Conservation (phyloP, 1,284 basidiomycete genomes). For the Retiboletus flavoniger region DNA sequence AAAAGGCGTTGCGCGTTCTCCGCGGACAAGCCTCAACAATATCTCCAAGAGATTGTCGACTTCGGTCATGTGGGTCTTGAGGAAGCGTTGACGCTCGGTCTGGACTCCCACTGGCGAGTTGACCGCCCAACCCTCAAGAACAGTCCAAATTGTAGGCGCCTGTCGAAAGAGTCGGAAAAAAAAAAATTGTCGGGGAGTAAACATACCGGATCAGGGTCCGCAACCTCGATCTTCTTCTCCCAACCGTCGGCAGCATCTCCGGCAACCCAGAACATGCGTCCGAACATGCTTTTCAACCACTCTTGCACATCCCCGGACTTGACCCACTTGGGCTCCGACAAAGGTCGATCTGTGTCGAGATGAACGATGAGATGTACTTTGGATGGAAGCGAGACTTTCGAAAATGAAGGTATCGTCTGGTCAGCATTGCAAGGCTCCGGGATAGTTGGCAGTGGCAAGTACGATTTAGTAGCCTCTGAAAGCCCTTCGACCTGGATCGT, state of each 20-base stretch:
- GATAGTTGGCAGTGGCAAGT: constrained; percentile 55
- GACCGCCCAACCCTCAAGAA: constrained; percentile 84
- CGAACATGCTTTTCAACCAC: constrained; percentile 88
- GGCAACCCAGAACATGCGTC: constrained; percentile 75
- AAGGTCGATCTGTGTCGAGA: constrained; percentile 82
- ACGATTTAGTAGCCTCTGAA: constrained; percentile 69
- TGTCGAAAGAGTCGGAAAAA: constrained; percentile 34
- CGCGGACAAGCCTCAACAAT: constrained; percentile 82
- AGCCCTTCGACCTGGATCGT: constrained; percentile 69
- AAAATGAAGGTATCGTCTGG: constrained; percentile 66
- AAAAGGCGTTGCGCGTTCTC: constrained; percentile 76
- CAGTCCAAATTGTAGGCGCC: constrained; percentile 88
- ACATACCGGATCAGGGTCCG: constrained; percentile 92
- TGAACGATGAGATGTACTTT: constrained; percentile 60
- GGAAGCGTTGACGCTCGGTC: constrained; percentile 81
- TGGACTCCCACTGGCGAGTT: constrained; percentile 75
- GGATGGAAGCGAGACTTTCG: constrained; percentile 49
- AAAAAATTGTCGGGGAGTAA: constrained; percentile 18
- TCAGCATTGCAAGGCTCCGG: constrained; percentile 48
- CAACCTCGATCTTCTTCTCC: constrained; percentile 89
- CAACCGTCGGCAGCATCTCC: constrained; percentile 77
- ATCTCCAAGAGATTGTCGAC: constrained; percentile 89
- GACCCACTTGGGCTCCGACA: constrained; percentile 95
- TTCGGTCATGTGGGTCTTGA: constrained; percentile 81
- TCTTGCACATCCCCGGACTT: constrained; percentile 91